A percentile compares a stretch with the other conserved stretches of the same genome.
These are phyloP conservation scores for Schwanniomyces polymorphus DNA, from an alignment of 805 yeast species.

Conservation along the genomic window DNA sequence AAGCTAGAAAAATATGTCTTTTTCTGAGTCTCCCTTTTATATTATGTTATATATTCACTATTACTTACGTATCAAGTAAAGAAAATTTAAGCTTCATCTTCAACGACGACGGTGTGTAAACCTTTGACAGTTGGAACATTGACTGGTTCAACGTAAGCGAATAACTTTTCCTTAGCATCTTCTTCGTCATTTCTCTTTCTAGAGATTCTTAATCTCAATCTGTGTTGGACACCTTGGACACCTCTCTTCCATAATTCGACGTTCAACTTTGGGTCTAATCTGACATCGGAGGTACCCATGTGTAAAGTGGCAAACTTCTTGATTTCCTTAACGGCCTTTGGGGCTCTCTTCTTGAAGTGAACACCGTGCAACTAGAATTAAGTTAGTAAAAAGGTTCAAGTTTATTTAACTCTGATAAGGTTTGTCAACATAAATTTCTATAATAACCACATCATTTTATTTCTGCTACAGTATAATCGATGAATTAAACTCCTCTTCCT, in stretches of 20 bases:
- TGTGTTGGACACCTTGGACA: slow-evolving; percentile 97
- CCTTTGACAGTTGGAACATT: slow-evolving; percentile 94
- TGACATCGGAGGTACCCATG: slow-evolving; percentile 99
- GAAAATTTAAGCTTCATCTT: slow-evolving; percentile 55
- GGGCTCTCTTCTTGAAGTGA: slow-evolving; percentile 99
- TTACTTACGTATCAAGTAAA: slow-evolving; percentile 9
- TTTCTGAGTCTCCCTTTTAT: not conserved
- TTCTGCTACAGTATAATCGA: not conserved
- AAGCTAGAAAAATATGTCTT: slow-evolving; percentile 3
- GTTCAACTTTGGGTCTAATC: slow-evolving; percentile 98
- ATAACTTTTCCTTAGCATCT: slow-evolving; percentile 96
- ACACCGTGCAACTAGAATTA: slow-evolving; percentile 86
- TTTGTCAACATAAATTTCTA: not conserved
- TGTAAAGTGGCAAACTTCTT: slow-evolving; percentile 97
- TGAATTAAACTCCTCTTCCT: not conserved
- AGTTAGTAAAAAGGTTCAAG: slow-evolving; percentile 2
- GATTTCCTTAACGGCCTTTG: slow-evolving; percentile 99
- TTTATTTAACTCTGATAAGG: not conserved
- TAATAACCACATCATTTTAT: not conserved
- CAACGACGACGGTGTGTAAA: slow-evolving; percentile 96
- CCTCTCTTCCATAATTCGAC: slow-evolving; percentile 99
- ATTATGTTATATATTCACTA: slow-evolving; percentile 1
- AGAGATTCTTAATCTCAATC: slow-evolving; percentile 97
- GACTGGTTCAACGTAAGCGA: slow-evolving; percentile 98
- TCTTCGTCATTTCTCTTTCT: slow-evolving; percentile 99